A percentile compares a stretch with the other conserved stretches of the same genome.
phyloP scores from a whole-genome alignment of 176 grass and related monocot genomes.

The Ampelocalamus luodianensis region DNA sequence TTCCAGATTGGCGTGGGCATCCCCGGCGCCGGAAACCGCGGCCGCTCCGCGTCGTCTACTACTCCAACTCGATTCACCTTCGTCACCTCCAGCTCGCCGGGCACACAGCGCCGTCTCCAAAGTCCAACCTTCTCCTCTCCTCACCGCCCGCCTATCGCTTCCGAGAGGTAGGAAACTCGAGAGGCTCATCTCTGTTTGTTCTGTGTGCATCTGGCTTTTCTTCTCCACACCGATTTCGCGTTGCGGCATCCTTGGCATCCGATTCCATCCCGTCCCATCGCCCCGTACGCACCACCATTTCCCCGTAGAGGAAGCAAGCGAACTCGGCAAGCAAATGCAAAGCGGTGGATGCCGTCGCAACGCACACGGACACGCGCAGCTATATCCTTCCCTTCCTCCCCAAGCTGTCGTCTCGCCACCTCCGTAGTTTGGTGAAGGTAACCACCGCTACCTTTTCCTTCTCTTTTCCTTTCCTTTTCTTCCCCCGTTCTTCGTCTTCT shows the following conservation, averaged over 20 bases:
- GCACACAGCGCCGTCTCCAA: neutral
- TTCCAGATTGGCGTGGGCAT: neutral
- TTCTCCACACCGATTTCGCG: neutral
- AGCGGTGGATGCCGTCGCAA: neutral
- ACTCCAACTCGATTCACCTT: neutral
- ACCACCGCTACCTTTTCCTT: constrained; percentile 19
- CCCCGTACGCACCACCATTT: neutral
- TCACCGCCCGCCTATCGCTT: neutral
- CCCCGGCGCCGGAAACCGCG: neutral
- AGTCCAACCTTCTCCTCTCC: neutral
- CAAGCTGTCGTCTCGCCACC: constrained; percentile 38
- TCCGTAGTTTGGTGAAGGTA: constrained; percentile 25
- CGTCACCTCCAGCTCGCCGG: neutral
- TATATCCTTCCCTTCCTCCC: neutral
- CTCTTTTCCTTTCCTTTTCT: neutral
- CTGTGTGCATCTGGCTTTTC: neutral
- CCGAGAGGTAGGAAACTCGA: neutral
- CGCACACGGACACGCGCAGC: neutral
- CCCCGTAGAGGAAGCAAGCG: neutral
- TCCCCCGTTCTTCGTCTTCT: constrained; percentile 18
- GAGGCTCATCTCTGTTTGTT: neutral
- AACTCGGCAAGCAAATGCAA: neutral
- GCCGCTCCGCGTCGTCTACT: no score
- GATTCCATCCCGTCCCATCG: constrained; percentile 13
- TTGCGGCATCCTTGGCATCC: constrained; percentile 30